Evolutionary conservation across 805 yeast genomes (phyloP), one percentile per base, ranked within the genome.

Genomic region (Metschnikowia arizonensis): DNA sequence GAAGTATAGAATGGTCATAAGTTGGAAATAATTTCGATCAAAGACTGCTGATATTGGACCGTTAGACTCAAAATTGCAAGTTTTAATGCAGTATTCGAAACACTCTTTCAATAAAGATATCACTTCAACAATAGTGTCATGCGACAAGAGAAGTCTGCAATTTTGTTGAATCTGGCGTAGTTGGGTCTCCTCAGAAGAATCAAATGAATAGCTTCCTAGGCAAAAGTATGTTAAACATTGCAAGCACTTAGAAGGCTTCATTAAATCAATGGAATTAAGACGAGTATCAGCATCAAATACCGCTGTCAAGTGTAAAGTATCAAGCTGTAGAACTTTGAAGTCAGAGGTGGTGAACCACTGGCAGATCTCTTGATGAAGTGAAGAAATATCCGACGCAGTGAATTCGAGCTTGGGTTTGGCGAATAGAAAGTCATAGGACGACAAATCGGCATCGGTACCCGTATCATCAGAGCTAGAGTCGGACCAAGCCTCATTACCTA

Each of bases 331-430:
- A 8, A 25, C 40, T 15, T 46, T 44, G 33, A 61, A 62, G 52
- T 71, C 75, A 36, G 59, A 52, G 33, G 50, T 53, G 3, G 62
- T 56, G 44, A 71, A 71, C 76, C 76, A 71, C 40, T 69, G 72
- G 23, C 58, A 56, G 18, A 71, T 47, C 42, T 68, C 74, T 17
- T 49, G 50, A 11, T 50, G 54, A 17, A 71, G 54, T 5, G 40
- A 45, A 1, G 58, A 63, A 32, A 49, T 45, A 33, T 71, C 74
- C 15, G 44, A 28, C 39, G 68, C 59, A 25, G 56, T 48, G 50
- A 65, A 70, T 14, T 57, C 53, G 33, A 71, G 52, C 38, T 62
- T 62, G 21, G 64, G 60, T 44, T 64, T 63, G 17, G 63, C 63
- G 17, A 63, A 50, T 32, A 69, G 52, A 40, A 68, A 68, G 40